Percentiles rank a stretch among this genome's conserved stretches.
Conservation (phyloP, 208 protist species). For the Herpetomonas tarakana region DNA sequence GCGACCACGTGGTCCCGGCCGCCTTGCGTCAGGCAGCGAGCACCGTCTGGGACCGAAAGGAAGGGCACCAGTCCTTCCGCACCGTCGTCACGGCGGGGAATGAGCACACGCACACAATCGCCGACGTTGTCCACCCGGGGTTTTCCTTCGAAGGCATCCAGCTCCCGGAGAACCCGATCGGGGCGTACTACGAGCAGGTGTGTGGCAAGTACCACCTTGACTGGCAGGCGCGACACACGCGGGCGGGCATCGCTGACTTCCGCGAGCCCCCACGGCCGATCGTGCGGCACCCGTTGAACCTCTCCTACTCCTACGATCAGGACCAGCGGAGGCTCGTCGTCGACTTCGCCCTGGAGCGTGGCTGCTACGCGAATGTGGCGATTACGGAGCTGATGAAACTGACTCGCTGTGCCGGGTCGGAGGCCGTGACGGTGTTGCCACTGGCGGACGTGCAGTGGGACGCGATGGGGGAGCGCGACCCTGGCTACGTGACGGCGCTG, state of each 20-base stretch:
- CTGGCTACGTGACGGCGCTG: constrained; percentile 69
- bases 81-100: constrained; percentile 37
- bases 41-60: constrained; percentile 33
- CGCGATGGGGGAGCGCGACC: constrained; percentile 49
- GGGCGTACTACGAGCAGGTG: constrained; percentile 66
- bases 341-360: constrained; percentile 75
- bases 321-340: constrained; percentile 40
- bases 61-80: constrained; percentile 35
- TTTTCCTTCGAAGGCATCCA: constrained; percentile 77
- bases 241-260: constrained; percentile 67
- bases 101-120: constrained; percentile 38
- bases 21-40: constrained; percentile 25
- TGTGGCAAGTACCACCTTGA: constrained; percentile 75
- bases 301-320: constrained; percentile 54
- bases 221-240: constrained; percentile 63
- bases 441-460: constrained; percentile 52
- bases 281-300: constrained; percentile 64
- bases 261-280: constrained; percentile 79
- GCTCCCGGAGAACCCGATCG: constrained; percentile 62
- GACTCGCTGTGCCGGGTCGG: constrained; percentile 58
- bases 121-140: constrained; percentile 78
- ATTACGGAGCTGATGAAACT: constrained; percentile 79
- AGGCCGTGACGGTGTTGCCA: constrained; percentile 58
- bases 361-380: constrained; percentile 86
- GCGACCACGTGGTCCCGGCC: constrained; percentile 61